Evolutionary conservation across 2,329 filamentous ascomycete species (phyloP), one percentile per base, ranked within the genome.

Genomic region (Shiraia sp.): DNA sequence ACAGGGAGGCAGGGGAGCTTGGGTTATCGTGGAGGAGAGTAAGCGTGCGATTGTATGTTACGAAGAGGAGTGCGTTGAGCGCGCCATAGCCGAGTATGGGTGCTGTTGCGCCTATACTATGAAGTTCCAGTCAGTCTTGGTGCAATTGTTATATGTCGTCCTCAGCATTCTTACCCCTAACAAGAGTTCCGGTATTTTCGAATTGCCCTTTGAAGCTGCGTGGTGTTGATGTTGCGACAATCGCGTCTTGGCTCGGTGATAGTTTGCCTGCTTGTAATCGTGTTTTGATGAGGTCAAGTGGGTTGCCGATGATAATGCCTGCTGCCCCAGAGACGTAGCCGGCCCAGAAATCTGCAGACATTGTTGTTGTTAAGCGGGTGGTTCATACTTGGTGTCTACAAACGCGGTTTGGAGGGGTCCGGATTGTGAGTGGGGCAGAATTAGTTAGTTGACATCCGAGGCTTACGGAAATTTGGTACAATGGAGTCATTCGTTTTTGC

Each of bases 341-440:
- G 43, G 91, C 88, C 88, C 88, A 95, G 70, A 96, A 96, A 66
- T 96, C 91, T 55, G 89, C 82, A 36, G 88, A 88, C 88, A 93
- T 92, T 43, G 42, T 23, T 43, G 42, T 23, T 34, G 32, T 14
- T 26, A 22, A 22, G 19, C 15, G 33, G 24, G 32, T 23, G 34
- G 31, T 26, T 12, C 38, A 32, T 29, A n/a, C 14, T 35, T 22
- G 37, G 29, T 49, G 32, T 22, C 8, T 55, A 49, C 45, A 48
- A 45, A 47, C 32, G 47, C 40, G 39, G 47, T 42, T 40, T 26
- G 32, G 8, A 30, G 10, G 34, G 41, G 13, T 40, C 25, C 31
- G 32, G 42, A 27, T 38, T 41, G 36, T 47, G n/a, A n/a, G n/a
- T n/a, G 45, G 42, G 45, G 38, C 34, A 40, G n/a, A n/a, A 27